These are phyloP conservation scores for Piromyces finnis DNA, from an alignment of 192 early-diverging fungal species.

Conservation along the genomic window DNA sequence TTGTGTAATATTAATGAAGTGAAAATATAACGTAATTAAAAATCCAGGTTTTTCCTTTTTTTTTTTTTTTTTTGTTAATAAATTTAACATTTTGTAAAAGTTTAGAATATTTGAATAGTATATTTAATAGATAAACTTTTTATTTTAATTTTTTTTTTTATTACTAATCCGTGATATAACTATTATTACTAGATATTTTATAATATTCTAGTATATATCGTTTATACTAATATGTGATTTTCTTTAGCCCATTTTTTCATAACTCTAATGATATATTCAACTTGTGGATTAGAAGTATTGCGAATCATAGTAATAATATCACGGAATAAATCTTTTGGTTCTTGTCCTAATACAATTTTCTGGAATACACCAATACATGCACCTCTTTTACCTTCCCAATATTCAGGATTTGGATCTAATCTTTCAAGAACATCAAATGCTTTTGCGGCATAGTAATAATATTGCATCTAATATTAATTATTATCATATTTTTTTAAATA, in stretches of 20 bases:
- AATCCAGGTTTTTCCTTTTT: too few species aligned
- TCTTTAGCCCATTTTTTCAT: conserved; percentile 25
- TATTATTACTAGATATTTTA: too few species aligned
- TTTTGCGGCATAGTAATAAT: conserved; percentile 31
- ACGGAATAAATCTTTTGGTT: conserved; percentile 26
- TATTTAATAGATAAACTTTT: too few species aligned
- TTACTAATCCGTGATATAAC: too few species aligned
- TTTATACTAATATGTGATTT: conserved; percentile 6
- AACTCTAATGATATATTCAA: conserved; percentile 37
- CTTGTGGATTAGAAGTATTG: conserved; percentile 39
- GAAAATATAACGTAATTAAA: too few species aligned
- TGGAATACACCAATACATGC: conserved; percentile 39
- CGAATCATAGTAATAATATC: conserved; percentile 30
- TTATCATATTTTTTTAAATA: too few species aligned
- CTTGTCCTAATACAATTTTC: conserved; percentile 21
- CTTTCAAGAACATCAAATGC: conserved; percentile 44
- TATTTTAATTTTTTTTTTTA: too few species aligned
- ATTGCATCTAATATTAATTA: conserved; percentile 10
- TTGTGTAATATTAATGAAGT: too few species aligned
- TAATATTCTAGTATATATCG: neutral
- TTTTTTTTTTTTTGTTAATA: too few species aligned
- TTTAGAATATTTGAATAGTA: too few species aligned
- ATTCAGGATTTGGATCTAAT: conserved; percentile 38
- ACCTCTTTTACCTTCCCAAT: conserved; percentile 47
- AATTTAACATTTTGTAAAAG: too few species aligned